Conservation (phyloP, 2,329 filamentous ascomycete species). For the Cadophora sp. region DNA sequence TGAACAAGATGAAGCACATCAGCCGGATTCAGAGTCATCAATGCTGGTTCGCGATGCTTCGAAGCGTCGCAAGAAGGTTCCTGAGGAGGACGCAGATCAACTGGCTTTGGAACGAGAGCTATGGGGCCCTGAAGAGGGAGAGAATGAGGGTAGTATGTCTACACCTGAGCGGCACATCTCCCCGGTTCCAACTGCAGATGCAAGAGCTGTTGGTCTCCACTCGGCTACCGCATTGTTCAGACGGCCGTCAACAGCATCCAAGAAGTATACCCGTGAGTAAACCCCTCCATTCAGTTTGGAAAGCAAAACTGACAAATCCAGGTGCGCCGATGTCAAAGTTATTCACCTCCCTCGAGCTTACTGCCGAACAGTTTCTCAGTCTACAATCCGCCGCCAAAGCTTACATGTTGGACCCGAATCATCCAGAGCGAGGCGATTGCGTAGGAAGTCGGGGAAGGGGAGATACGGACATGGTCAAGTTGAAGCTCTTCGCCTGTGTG, state of each 20-base stretch:
- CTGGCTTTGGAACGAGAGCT: slow-evolving; percentile 39
- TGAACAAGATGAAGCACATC: neutral
- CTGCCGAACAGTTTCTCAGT: slow-evolving; percentile 39
- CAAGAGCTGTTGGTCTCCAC: slow-evolving; percentile 40
- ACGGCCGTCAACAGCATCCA: slow-evolving; percentile 37
- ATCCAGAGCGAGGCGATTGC: slow-evolving; percentile 41
- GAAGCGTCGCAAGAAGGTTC: slow-evolving; percentile 23
- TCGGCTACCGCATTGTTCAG: slow-evolving; percentile 42
- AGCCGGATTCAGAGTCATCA: neutral
- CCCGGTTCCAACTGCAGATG: slow-evolving; percentile 30
- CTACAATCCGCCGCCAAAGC: slow-evolving; percentile 44
- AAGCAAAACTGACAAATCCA: slow-evolving; percentile 24
- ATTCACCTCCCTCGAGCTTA: slow-evolving; percentile 40
- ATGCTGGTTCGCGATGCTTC: slow-evolving; percentile 1
- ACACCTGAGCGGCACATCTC: slow-evolving; percentile 20
- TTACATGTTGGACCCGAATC: slow-evolving; percentile 43
- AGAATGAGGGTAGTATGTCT: slow-evolving; percentile 25
- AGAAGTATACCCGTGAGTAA: slow-evolving; percentile 42
- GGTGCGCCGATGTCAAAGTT: slow-evolving; percentile 43
- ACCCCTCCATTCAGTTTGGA: neutral
- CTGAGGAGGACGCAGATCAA: slow-evolving; percentile 27
- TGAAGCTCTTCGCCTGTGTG: slow-evolving; percentile 41
- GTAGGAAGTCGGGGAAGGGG: slow-evolving; percentile 37
- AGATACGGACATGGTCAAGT: slow-evolving; percentile 40
- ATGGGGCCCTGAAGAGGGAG: slow-evolving; percentile 40